Evolutionary conservation across 2,329 filamentous ascomycete species (phyloP), one percentile per base, ranked within the genome.

Genomic region (Penicillium brevicompactum): DNA sequence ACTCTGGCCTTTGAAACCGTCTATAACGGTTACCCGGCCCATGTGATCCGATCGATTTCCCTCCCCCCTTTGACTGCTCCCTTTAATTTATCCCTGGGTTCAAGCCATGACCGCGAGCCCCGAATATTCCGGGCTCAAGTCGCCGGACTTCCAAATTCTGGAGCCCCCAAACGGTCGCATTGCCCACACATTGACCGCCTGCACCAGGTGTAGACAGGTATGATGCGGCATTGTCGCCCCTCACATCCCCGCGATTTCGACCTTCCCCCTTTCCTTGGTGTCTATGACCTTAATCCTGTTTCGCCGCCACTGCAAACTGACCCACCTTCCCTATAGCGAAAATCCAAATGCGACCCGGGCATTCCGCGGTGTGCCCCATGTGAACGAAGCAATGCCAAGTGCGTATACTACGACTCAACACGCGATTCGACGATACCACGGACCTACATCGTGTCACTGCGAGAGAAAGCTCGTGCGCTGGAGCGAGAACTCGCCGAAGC

Each of bases 311-410:
- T 8, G 5, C 24, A 18, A 42, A 49, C 55, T 61, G 49, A 58
- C 49, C 42, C 16, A 45, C 46, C 57, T 60, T 44, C 51, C 51
- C 38, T 54, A 55, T 70, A 96, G 92, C 87, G 93, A 68, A 99
- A 99, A 81, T 97, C 93, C 37, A 84, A 92, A 80, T 99, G 94
- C 79, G 94, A 97, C 76, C 90, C 94, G 4, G 90, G 90, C 13
- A 84, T 99, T 21, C 94, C 94, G 40, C 89, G 90, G 69, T 99
- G 94, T 75, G 84, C 91, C 16, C 92, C 93, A 21, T 99, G 94
- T 78, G 92, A 97, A 76, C 86, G 93, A 65, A 92, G 91, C 60
- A 92, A 92, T 67, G 91, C 92, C 30, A 84, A 87, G 57, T 99
- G 94, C 82, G 93, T 97, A 71, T 99, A 97, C 78, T 96, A 89